phyloP scores from a whole-genome alignment of 1,284 basidiomycete genomes.

The Ustilago sp. region DNA sequence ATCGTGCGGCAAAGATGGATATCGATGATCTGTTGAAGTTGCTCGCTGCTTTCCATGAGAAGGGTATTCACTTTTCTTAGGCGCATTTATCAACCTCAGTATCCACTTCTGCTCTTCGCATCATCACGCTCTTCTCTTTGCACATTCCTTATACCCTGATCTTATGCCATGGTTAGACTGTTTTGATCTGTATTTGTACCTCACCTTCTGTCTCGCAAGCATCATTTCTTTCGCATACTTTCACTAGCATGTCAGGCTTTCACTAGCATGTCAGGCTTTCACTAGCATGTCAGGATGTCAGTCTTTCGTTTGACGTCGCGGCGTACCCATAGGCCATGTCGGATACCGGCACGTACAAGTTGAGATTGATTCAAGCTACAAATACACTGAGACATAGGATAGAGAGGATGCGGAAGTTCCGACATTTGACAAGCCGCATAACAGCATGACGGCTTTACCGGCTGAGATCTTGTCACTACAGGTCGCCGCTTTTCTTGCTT shows the following conservation, averaged over 20 bases:
- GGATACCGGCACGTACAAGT: not conserved
- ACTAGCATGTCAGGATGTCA: too few species aligned
- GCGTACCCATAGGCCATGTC: not conserved
- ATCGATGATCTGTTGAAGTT: constrained; percentile 84
- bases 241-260: too few species aligned
- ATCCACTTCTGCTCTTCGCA: not conserved
- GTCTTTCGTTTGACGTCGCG: not conserved
- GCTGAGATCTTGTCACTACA: too few species aligned
- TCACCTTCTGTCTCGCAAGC: constrained; percentile 18
- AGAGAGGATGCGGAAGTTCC: too few species aligned
- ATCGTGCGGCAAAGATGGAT: constrained; percentile 83
- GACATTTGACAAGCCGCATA: too few species aligned
- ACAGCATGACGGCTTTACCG: too few species aligned
- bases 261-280: too few species aligned
- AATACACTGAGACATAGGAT: constrained; percentile 19
- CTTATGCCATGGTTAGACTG: not conserved
- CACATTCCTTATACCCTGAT: constrained; percentile 14
- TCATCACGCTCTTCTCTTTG: not conserved
- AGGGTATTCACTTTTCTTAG: constrained; percentile 82
- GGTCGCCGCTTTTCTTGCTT: too few species aligned
- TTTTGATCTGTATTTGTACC: constrained; percentile 30
- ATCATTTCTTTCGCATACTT: constrained; percentile 1
- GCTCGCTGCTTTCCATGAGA: constrained; percentile 82
- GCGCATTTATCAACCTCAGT: not conserved
- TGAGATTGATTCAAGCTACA: constrained; percentile 20